Percentiles rank a stretch among this genome's conserved stretches.
These are phyloP conservation scores for Eremothecium gossypii DNA, from an alignment of 1,139 yeast species.

Conservation along the genomic window DNA sequence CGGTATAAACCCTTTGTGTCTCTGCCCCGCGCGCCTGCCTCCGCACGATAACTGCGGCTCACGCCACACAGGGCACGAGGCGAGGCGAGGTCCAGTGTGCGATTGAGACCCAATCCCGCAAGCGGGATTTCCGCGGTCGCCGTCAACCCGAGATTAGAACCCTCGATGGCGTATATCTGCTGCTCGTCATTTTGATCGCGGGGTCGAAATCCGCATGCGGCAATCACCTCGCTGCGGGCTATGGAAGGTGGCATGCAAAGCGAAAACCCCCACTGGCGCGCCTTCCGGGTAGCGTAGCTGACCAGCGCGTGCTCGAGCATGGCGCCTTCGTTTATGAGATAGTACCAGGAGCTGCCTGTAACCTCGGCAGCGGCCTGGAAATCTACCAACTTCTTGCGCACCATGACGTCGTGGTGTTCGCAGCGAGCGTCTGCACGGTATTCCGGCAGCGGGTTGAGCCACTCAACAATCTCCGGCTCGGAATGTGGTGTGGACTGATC, in stretches of 20 bases:
- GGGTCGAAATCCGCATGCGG: slow-evolving; percentile 94
- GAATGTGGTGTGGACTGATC: slow-evolving; percentile 40
- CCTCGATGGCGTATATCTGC: slow-evolving; percentile 62
- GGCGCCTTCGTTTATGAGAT: slow-evolving; percentile 79
- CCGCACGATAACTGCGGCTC: slow-evolving; percentile 86
- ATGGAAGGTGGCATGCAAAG: slow-evolving; percentile 80
- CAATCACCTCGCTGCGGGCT: slow-evolving; percentile 65
- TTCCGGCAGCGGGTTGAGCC: slow-evolving; percentile 38
- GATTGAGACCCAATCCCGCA: slow-evolving; percentile 59
- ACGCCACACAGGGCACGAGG: slow-evolving; percentile 60
- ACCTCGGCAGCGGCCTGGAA: slow-evolving; percentile 62
- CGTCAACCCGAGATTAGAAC: slow-evolving; percentile 52
- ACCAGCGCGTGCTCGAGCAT: slow-evolving; percentile 81
- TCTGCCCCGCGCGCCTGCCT: slow-evolving; percentile 93
- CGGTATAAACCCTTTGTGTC: slow-evolving; percentile 89
- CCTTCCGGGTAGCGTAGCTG: slow-evolving; percentile 62
- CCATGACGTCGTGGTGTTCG: slow-evolving; percentile 56
- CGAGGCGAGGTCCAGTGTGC: slow-evolving; percentile 28
- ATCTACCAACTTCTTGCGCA: slow-evolving; percentile 42
- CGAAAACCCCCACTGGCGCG: slow-evolving; percentile 57
- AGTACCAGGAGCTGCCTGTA: slow-evolving; percentile 87
- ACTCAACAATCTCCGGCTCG: slow-evolving; percentile 41
- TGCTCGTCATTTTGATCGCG: slow-evolving; percentile 81
- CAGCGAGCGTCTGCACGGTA: slow-evolving; percentile 24
- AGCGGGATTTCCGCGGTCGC: slow-evolving; percentile 96